A percentile compares a stretch with the other conserved stretches of the same genome.
These are phyloP conservation scores for Zelopaecilomyces penicillatus DNA, from an alignment of 2,329 filamentous ascomycete genomes.

Conservation along the genomic window DNA sequence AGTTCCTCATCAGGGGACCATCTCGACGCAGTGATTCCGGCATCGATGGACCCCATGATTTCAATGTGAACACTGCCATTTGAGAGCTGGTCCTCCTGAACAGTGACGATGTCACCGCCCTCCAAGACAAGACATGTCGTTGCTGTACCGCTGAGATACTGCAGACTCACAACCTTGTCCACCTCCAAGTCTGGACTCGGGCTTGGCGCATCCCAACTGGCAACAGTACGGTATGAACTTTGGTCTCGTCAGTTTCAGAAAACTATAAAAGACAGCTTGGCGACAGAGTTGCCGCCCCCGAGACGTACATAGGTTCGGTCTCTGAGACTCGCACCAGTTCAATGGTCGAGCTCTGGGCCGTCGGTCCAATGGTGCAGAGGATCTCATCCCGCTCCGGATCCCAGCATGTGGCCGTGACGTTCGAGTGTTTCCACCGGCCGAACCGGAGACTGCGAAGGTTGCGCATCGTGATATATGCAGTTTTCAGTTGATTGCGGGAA, in stretches of 20 bases:
- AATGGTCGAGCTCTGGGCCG: slow-evolving; percentile 58
- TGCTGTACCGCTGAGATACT: slow-evolving; percentile 74
- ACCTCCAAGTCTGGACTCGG: slow-evolving; percentile 65
- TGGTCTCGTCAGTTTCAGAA: slow-evolving; percentile 2
- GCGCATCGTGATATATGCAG: slow-evolving; percentile 53
- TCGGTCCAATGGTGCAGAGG: slow-evolving; percentile 79
- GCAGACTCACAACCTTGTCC: slow-evolving; percentile 70
- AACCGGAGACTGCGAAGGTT: slow-evolving; percentile 77
- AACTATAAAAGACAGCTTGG: not conserved
- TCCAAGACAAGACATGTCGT: slow-evolving; percentile 77
- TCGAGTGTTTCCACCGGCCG: slow-evolving; percentile 52
- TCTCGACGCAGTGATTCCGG: slow-evolving; percentile 76
- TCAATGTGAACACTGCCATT: slow-evolving; percentile 71
- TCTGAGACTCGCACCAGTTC: slow-evolving; percentile 55
- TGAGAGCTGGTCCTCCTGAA: slow-evolving; percentile 52
- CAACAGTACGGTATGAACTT: slow-evolving; percentile 41
- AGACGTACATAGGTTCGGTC: slow-evolving; percentile 35
- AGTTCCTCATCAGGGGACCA: slow-evolving; percentile 97
- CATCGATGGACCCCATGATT: slow-evolving; percentile 90
- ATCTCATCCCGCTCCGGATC: slow-evolving; percentile 70
- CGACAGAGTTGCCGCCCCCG: slow-evolving; percentile 6
- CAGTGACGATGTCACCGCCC: slow-evolving; percentile 82
- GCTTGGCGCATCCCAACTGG: slow-evolving; percentile 83
- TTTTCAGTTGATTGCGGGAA: not conserved
- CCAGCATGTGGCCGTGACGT: slow-evolving; percentile 75